Evolutionary conservation across 257 asterid species (phyloP), one percentile per base, ranked within the genome.

Genomic region (Petunia axillaris): DNA sequence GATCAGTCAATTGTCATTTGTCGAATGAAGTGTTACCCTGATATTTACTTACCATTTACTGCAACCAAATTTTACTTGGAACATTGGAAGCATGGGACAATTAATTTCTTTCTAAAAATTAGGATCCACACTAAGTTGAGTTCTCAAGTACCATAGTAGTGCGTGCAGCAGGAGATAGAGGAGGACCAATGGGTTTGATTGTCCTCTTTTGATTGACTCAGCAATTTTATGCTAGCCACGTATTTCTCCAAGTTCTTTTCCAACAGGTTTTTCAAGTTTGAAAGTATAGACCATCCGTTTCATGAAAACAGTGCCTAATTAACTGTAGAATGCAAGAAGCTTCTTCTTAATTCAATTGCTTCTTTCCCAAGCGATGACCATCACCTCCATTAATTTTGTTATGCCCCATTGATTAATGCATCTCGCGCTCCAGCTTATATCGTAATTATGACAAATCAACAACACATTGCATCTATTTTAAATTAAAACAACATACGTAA

Each of bases 131-230:
- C 6, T 65, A 65, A 15, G 55, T 67, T 67, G 1, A 16, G n/a
- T n/a, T n/a, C 16, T n/a, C 76, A 70, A 0, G 16, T 16, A 6
- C 53, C 7, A 8, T 16, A 10, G 0, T 70, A 4, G 41, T 46
- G 76, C 41, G 58, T 25, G 77, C 4, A 43, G 5, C 3, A 1
- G 13, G 58, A n/a, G 58, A 1, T 16, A 43, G 53, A 55, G 0
- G 62, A 55, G 41, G 44, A 71, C 11, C 62, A 57, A 55, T 15
- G n/a, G 62, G 35, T 55, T 71, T 48, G 16, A 11, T 48, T 80
- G 82, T n/a, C 68, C 46, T 25, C 25, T 55, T 80, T 40, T 1
- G 14, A n/a, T 70, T 80, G 79, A 36, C 83, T 80, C 41, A 43
- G 4, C 55, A 80, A 43, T 57, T 40, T 64, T 13, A 46, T 48